Evolutionary conservation across 2,329 filamentous ascomycete species (phyloP), one percentile per base, ranked within the genome.

Genomic region (Colletotrichum caudatum): DNA sequence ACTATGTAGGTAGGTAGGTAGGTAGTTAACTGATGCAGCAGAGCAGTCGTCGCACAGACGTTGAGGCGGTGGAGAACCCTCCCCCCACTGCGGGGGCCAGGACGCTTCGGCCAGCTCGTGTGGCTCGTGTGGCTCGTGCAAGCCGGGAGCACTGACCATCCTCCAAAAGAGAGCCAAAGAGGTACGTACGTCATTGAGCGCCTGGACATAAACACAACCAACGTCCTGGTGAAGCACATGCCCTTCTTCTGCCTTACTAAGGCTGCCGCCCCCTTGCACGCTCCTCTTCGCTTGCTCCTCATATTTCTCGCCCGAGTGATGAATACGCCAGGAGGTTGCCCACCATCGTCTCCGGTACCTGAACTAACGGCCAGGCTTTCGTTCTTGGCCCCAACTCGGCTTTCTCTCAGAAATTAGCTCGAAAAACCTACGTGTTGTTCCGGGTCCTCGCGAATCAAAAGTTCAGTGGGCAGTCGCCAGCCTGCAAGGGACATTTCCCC

Each of bases 41-140:
- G 29, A 54, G 51, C 29, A 56, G 29, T 29, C 18, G 16, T 53
- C 16, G 50, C 50, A 56, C 29, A 56, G 51, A 56, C 51, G 29
- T 56, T 56, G 51, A 54, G 29, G 18, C 29, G 51, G 50, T 33
- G 51, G 51, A n/a, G 51, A 35, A 35, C 11, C 33, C n/a, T n/a
- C 12, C 18, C 29, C 51, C 29, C 7, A 6, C 5, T 35, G 51
- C 51, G 16, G 29, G 29, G 16, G 3, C 51, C 29, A 3, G 18
- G 20, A 41, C 23, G 26, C 39, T 35, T 29, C 14, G 23, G 33
- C 23, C 23, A 46, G 57, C 6, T 58, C 39, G 14, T 60, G 57
- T 60, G 57, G 39, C 57, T 60, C 23, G 6, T 60, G 57, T 60
- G 57, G 39, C 57, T 60, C 39, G 39, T 60, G 35, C 54, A 23